phyloP scores from a whole-genome alignment of 345 rosid genomes.

The Firmiana major region DNA sequence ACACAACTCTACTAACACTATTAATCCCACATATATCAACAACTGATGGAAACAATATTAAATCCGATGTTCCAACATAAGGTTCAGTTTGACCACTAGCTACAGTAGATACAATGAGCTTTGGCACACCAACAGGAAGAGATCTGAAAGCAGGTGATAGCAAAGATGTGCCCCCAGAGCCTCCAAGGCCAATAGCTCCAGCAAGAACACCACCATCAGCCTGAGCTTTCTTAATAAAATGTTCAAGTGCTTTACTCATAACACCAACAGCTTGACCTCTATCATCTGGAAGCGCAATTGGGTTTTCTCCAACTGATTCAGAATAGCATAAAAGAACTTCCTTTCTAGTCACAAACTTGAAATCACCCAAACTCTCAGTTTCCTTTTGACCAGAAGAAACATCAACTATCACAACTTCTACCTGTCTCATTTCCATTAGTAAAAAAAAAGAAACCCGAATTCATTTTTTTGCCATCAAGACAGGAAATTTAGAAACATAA shows the following conservation, averaged over 20 bases:
- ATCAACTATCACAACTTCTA: constrained; percentile 67
- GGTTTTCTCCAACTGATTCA: constrained; percentile 25
- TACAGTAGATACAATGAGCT: constrained; percentile 83
- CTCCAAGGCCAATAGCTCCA: constrained; percentile 82
- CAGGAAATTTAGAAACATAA: neutral
- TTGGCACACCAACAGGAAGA: constrained; percentile 76
- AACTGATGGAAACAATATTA: constrained; percentile 74
- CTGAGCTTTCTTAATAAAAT: constrained; percentile 39
- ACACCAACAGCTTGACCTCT: constrained; percentile 66
- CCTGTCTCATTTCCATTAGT: constrained; percentile 31
- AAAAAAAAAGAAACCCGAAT: neutral
- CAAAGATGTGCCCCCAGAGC: constrained; percentile 88
- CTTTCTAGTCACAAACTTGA: constrained; percentile 46
- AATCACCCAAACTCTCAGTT: constrained; percentile 33
- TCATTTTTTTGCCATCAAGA: neutral
- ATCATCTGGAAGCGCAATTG: constrained; percentile 45
- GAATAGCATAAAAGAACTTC: constrained; percentile 46
- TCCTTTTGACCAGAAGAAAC: constrained; percentile 53
- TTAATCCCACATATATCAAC: constrained; percentile 93
- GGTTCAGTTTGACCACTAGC: constrained; percentile 83
- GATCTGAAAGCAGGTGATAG: constrained; percentile 64
- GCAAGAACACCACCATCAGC: constrained; percentile 40
- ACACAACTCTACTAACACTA: constrained; percentile 72
- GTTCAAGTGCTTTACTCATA: constrained; percentile 65
- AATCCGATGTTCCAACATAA: constrained; percentile 78